phyloP scores from a whole-genome alignment of 2,329 filamentous ascomycete genomes.

The Colletotrichum nymphaeae region DNA sequence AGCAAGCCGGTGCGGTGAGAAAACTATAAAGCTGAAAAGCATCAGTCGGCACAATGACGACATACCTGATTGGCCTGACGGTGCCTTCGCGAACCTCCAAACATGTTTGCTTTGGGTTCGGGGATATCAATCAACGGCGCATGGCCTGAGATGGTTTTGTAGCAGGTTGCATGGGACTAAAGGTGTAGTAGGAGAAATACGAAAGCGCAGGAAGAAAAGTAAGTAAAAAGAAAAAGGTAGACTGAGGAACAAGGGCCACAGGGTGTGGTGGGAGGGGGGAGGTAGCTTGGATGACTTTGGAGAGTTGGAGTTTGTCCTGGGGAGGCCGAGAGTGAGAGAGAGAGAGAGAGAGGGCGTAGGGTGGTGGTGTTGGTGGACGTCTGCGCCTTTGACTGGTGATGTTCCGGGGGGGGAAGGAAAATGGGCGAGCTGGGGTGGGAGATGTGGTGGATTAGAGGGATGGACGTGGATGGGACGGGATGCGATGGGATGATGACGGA shows the following conservation, averaged over 20 bases:
- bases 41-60: not conserved
- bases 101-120: slow-evolving; percentile 53
- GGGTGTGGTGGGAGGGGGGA: not conserved
- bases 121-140: slow-evolving; percentile 32
- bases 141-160: slow-evolving; percentile 41
- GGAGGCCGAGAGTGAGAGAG: not conserved
- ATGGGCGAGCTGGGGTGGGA: slow-evolving; percentile 4
- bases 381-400: slow-evolving; percentile 15
- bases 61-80: slow-evolving; percentile 60
- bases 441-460: slow-evolving; percentile 20
- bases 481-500: slow-evolving; percentile 35
- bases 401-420: not conserved
- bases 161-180: slow-evolving; percentile 29
- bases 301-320: not conserved
- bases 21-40: not conserved
- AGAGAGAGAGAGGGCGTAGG: not conserved
- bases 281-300: not conserved
- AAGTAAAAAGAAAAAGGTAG: slow-evolving; percentile 2
- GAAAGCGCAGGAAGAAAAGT: not conserved
- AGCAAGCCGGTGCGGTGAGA: not conserved
- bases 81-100: slow-evolving; percentile 62
- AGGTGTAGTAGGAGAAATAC: not conserved
- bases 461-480: slow-evolving; percentile 24
- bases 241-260: not conserved
- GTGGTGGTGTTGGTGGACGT: not conserved